Evolutionary conservation across 1,139 yeast genomes (phyloP).

Genomic region (Candida glucosophila): DNA sequence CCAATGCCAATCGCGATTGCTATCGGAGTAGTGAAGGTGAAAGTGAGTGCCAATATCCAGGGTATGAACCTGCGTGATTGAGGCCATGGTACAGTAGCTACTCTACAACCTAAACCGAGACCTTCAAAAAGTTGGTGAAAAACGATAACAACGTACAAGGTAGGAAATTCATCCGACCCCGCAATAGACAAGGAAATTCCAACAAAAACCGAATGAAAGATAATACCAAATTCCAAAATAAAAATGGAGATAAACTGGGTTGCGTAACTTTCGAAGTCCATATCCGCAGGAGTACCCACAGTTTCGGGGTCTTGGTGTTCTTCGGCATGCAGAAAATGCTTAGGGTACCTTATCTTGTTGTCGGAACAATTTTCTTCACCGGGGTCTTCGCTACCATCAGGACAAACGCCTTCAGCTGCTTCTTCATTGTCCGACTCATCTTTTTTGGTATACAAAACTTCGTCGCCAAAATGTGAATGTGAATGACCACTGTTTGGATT

Average conservation of each 20-base stretch:
- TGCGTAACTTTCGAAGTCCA: conserved; percentile 30
- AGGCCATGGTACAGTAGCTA: conserved; percentile 33
- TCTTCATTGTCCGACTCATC: too few relatives aligned
- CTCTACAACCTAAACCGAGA: conserved; percentile 30
- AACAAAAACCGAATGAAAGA: conserved; percentile 32
- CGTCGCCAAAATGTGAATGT: conserved; percentile 47
- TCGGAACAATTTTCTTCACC: conserved; percentile 8
- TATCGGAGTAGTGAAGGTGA: conserved; percentile 25
- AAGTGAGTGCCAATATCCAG: conserved; percentile 24
- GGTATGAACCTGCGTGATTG: conserved; percentile 18
- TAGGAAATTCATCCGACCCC: conserved; percentile 26
- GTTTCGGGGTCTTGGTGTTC: conserved; percentile 50
- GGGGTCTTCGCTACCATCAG: conserved; percentile 9
- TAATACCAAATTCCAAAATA: conserved; percentile 30
- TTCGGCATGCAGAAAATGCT: conserved; percentile 40
- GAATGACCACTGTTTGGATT: conserved; percentile 16
- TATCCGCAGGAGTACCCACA: conserved; percentile 31
- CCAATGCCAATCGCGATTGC: conserved; percentile 32
- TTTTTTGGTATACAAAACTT: conserved; percentile 19
- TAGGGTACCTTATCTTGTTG: conserved; percentile 31
- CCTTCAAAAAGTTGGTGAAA: conserved; percentile 38
- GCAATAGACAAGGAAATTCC: conserved; percentile 34
- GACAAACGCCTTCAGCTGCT: conserved; percentile 1
- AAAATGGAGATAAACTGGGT: conserved; percentile 29
- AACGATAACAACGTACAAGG: conserved; percentile 28